Evolutionary conservation across 2,329 filamentous ascomycete species (phyloP).

Genomic region (Stenocarpella maydis): DNA sequence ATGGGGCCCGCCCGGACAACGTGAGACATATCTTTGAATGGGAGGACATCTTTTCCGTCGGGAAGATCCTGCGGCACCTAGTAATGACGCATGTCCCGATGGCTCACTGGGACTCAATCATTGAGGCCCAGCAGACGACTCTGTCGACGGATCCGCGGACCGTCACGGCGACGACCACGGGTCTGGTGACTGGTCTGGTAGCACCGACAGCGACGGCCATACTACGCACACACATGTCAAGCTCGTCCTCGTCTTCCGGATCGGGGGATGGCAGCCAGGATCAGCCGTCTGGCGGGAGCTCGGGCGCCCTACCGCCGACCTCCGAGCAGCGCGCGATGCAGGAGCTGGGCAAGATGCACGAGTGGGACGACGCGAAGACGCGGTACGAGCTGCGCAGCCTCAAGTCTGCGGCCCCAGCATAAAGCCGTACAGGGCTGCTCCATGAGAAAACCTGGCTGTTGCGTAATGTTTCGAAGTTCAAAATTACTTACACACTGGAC

Average conservation of each 20-base stretch:
- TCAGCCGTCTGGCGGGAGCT: neutral
- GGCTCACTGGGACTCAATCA: too few relatives aligned
- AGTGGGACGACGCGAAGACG: constrained; percentile 8
- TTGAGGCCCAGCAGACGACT: too few relatives aligned
- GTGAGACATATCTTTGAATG: neutral
- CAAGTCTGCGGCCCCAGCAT: neutral
- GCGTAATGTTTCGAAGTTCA: neutral
- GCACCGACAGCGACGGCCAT: neutral
- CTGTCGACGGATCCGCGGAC: neutral
- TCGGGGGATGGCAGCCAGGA: neutral
- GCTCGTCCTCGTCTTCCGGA: neutral
- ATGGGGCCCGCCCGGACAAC: neutral
- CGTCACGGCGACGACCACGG: too few relatives aligned
- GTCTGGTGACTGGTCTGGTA: neutral
- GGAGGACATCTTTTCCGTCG: neutral
- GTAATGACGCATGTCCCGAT: neutral
- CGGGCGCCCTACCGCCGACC: neutral
- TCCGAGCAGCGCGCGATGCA: neutral
- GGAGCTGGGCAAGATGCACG: constrained; percentile 12
- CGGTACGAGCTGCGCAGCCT: constrained; percentile 20
- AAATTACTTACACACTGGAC: neutral
- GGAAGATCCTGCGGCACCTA: neutral
- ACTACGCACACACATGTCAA: neutral
- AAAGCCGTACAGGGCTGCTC: neutral
- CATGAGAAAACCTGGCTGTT: neutral